Base-by-base conservation (phyloP, 495 filamentous ascomycete genomes). In the Penicillium macrosclerotiorum region DNA sequence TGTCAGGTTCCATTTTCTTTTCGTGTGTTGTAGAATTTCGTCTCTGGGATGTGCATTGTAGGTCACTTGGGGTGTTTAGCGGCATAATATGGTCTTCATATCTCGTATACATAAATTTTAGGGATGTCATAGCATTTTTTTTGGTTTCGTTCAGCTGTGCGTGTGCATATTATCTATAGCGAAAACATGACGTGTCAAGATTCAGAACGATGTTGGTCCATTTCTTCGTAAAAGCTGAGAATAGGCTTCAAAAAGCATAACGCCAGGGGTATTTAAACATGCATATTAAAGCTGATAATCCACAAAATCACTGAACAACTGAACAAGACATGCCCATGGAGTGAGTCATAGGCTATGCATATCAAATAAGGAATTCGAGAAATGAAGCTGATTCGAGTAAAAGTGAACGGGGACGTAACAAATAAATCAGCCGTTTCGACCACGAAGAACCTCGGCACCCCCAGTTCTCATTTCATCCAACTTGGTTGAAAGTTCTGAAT, bases 381-480 rank as follows among this genome's bases (percentile, higher is more conserved):
- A 4, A n/a, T 16, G 17, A 12, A 3, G 39, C 17, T 27, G 5
- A 12, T 12, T n/a, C 14, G 17, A 45, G 20, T 30, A 34, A 17
- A 32, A 29, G 7, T 5, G 33, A 30, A 22, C 35, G 29, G 22
- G 38, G 20, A 35, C 3, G 14, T 9, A 38, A 26, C 27, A 18
- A 19, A 36, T 8, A 29, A 14, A 17, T 69, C 45, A 65, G 37
- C 54, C 57, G 27, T 58, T 62, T 38, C 66, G 65, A 34, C 68
- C 72, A 22, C 67, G 64, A 33, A 75, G 43, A 17, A 75, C 65
- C 35, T 70, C 67, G 13, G 62, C 59, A 20, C 72, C 70, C 18
- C 72, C 72, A 4, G 60, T 60, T 40, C 68, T 65, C 69, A 75
- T 75, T 32, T 67, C 69, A 2, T 63, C 52, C 25, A 75, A 51